Percentiles rank a stretch among this genome's conserved stretches.
Evolutionary conservation across 148 eudicot species (phyloP).

Genomic region (Polygonum aviculare): DNA sequence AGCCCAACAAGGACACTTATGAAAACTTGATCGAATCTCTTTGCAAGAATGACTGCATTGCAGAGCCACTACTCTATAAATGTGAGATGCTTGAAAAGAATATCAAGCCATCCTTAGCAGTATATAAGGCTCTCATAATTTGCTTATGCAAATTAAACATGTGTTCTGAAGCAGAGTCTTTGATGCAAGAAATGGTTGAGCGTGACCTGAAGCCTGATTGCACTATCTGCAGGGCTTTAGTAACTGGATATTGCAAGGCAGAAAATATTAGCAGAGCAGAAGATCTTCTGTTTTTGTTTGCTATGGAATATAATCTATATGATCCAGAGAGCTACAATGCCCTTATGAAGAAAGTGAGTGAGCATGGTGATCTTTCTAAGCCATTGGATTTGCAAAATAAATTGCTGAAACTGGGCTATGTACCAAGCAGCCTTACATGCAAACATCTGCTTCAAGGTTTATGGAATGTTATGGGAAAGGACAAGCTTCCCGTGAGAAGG

Average conservation of each 20-base stretch:
- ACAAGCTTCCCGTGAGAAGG: neutral
- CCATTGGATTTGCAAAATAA: constrained; percentile 63
- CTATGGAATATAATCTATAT: constrained; percentile 38
- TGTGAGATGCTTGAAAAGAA: constrained; percentile 16
- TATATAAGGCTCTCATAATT: constrained; percentile 2
- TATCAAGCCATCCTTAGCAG: constrained; percentile 29
- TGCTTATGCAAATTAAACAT: constrained; percentile 4
- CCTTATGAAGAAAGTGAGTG: constrained; percentile 38
- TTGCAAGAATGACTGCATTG: constrained; percentile 33
- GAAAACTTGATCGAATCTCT: constrained; percentile 51
- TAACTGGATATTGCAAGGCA: constrained; percentile 46
- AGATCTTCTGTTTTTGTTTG: constrained; percentile 37
- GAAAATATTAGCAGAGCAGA: constrained; percentile 42
- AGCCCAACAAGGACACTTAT: constrained; percentile 38
- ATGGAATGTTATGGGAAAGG: constrained; percentile 24
- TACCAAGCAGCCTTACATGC: constrained; percentile 52
- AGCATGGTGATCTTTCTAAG: constrained; percentile 31
- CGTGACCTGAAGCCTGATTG: neutral
- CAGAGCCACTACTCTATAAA: constrained; percentile 52
- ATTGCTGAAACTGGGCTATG: constrained; percentile 64
- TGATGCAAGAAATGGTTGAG: constrained; percentile 5
- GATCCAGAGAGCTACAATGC: constrained; percentile 55
- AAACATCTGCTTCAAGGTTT: constrained; percentile 57
- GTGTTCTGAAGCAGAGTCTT: neutral
- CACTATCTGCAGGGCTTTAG: constrained; percentile 22